Evolutionary conservation across 345 rosid species (phyloP).

Genomic region (Populus nigra): DNA sequence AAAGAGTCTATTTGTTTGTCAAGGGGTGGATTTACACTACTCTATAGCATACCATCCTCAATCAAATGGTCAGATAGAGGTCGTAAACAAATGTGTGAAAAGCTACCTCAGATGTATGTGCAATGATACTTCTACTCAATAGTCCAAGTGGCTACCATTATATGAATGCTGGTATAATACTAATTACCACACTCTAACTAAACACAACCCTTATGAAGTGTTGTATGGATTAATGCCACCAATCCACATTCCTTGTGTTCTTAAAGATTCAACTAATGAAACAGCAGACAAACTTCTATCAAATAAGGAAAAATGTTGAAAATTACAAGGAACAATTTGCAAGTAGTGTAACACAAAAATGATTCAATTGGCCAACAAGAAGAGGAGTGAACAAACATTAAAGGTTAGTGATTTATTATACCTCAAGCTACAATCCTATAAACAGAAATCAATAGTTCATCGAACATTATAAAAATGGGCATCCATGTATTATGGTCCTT

Average conservation of each 20-base stretch:
- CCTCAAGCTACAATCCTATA: neutral
- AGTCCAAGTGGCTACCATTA: neutral
- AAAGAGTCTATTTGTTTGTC: no score
- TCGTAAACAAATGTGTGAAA: neutral
- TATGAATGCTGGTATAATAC: neutral
- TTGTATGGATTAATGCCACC: neutral
- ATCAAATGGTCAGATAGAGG: neutral
- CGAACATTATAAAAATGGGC: neutral
- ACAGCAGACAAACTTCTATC: no score
- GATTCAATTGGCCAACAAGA: no score
- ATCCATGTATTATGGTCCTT: neutral
- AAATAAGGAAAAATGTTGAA: neutral
- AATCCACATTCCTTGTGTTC: neutral
- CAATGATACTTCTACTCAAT: neutral
- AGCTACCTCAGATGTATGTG: neutral
- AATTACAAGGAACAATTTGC: neutral
- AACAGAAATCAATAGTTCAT: neutral
- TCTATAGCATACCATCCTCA: no score
- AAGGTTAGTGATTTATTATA: neutral
- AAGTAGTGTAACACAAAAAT: neutral
- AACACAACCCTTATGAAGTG: neutral
- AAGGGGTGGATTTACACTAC: no score
- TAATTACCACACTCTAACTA: neutral
- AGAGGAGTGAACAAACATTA: neutral
- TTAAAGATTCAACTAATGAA: no score